Conservation (phyloP, 2,329 filamentous ascomycete genomes). For the Diaporthe vexans region DNA sequence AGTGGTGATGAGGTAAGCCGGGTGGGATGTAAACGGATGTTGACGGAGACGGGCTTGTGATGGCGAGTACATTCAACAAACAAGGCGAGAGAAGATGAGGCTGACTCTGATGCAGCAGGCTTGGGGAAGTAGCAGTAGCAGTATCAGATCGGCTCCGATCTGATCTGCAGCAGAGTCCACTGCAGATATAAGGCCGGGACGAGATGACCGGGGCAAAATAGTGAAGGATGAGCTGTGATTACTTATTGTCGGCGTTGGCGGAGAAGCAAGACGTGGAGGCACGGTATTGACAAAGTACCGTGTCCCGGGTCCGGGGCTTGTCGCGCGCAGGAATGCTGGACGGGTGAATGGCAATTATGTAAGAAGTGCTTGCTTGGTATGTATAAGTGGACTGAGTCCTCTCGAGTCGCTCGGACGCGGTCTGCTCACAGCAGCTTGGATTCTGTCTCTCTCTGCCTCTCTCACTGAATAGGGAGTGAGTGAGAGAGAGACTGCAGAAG, state of each 20-base stretch:
- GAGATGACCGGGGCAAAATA: slow-evolving; percentile 17
- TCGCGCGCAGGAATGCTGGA: slow-evolving; percentile 13
- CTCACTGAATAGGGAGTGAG: neutral
- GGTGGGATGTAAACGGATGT: slow-evolving; percentile 8
- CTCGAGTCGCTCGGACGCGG: neutral
- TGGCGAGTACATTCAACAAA: slow-evolving; percentile 25
- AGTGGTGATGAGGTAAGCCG: slow-evolving; percentile 42
- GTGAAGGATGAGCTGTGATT: slow-evolving; percentile 32
- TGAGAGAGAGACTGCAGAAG: neutral
- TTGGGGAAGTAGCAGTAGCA: slow-evolving; percentile 25
- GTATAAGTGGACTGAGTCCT: slow-evolving; percentile 37
- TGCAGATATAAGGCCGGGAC: slow-evolving; percentile 25
- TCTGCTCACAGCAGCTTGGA: slow-evolving; percentile 8
- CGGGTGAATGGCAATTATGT: slow-evolving; percentile 30
- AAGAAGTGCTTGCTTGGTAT: slow-evolving; percentile 21
- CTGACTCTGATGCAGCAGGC: slow-evolving; percentile 28
- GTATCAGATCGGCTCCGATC: slow-evolving; percentile 27
- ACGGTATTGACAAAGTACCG: slow-evolving; percentile 27
- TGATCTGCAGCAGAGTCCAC: slow-evolving; percentile 30
- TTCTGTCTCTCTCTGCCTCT: neutral
- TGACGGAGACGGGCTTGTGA: slow-evolving; percentile 1
- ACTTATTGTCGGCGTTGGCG: slow-evolving; percentile 35
- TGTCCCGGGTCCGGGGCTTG: neutral
- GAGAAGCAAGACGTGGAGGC: slow-evolving; percentile 31
- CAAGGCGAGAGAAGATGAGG: slow-evolving; percentile 26